phyloP scores from a whole-genome alignment of 371 early-diverging fungal genomes.

The Thermomucor indicae-seudaticae region DNA sequence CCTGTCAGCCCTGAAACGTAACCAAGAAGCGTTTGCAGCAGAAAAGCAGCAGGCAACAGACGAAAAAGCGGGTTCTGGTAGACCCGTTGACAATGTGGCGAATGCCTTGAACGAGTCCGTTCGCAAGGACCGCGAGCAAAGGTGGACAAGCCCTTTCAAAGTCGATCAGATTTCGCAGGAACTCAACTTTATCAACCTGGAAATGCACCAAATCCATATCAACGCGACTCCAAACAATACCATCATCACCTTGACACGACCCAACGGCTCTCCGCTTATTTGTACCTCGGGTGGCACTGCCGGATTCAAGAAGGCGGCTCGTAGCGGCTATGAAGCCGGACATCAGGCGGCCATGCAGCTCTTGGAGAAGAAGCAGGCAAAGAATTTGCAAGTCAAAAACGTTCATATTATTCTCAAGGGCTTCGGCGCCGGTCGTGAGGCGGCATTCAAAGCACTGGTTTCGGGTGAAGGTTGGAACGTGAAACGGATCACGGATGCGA shows the following conservation, averaged over 20 bases:
- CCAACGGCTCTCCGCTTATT: constrained; percentile 65
- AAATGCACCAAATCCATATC: constrained; percentile 33
- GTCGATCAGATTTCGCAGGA: too few relatives aligned
- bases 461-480: constrained; percentile 70
- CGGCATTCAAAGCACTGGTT: constrained; percentile 83
- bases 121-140: too few relatives aligned
- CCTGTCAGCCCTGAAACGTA: too few relatives aligned
- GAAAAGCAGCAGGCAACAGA: too few relatives aligned
- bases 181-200: background rate
- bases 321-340: constrained; percentile 90
- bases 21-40: too few relatives aligned
- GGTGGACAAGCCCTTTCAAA: too few relatives aligned
- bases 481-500: constrained; percentile 78
- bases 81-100: too few relatives aligned
- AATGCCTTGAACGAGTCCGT: too few relatives aligned
- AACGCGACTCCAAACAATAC: constrained; percentile 88
- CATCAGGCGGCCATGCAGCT: constrained; percentile 86
- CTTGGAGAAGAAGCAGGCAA: constrained; percentile 61
- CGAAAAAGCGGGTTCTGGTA: too few relatives aligned
- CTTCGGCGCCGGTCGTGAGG: constrained; percentile 92
- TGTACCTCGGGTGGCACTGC: constrained; percentile 79
- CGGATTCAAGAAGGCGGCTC: constrained; percentile 85
- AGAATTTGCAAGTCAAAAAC: constrained; percentile 55
- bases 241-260: constrained; percentile 76
- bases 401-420: constrained; percentile 84